These are phyloP conservation scores for Fusarium papillatum DNA, from an alignment of 2,329 filamentous ascomycete genomes.

Conservation along the genomic window DNA sequence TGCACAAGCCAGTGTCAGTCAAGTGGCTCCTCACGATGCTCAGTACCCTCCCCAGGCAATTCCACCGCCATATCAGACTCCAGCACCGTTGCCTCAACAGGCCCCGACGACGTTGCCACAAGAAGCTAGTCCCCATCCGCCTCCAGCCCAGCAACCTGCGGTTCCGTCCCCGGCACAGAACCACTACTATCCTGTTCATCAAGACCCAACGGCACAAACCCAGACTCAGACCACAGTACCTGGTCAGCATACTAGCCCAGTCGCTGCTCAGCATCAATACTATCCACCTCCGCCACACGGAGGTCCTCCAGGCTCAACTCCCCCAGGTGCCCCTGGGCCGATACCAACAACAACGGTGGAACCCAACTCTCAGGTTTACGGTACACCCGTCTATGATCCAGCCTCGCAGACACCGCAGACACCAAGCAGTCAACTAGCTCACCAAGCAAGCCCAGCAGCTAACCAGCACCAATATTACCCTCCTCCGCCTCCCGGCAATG, in stretches of 20 bases:
- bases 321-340: background rate
- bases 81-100: background rate
- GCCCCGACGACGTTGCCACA: background rate
- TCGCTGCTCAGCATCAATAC: background rate
- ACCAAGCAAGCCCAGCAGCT: background rate
- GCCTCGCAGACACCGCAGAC: no score
- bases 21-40: background rate
- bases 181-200: background rate
- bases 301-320: background rate
- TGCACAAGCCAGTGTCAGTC: background rate
- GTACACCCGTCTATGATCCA: background rate
- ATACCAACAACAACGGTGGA: background rate
- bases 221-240: background rate
- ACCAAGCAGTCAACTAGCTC: background rate
- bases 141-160: background rate
- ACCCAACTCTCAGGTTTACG: background rate
- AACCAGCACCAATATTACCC: background rate
- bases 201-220: rapidly evolving
- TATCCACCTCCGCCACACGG: background rate
- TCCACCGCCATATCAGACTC: background rate
- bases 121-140: background rate
- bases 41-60: background rate
- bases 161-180: background rate
- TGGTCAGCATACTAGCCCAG: background rate
- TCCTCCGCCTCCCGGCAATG: background rate